A percentile compares a stretch with the other conserved stretches of the same genome.
phyloP scores from a whole-genome alignment of 768 basidiomycete species.

The Pulveroboletus sp. region DNA sequence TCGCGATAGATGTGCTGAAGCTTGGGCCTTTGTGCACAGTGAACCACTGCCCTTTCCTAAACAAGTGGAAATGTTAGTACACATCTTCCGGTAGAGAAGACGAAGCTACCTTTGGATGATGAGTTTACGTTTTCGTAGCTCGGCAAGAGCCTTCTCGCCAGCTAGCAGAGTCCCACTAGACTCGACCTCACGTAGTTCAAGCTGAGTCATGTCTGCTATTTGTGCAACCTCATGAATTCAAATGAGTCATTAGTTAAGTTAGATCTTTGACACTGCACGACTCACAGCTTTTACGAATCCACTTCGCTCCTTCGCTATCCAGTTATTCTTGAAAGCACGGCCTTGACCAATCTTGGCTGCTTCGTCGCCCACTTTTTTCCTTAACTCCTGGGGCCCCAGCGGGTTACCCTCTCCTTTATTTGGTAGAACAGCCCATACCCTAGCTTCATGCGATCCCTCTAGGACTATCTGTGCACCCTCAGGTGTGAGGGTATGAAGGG shows the following conservation, averaged over 20 bases:
- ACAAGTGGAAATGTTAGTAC: constrained; percentile 2
- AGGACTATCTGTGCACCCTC: constrained; percentile 79
- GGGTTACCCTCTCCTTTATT: constrained; percentile 64
- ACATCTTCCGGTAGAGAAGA: neutral
- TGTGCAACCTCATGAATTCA: constrained; percentile 44
- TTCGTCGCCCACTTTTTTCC: constrained; percentile 77
- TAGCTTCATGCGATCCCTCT: constrained; percentile 90
- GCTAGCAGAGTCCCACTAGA: constrained; percentile 64
- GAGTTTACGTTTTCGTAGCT: constrained; percentile 89
- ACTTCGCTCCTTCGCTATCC: constrained; percentile 89
- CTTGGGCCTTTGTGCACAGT: constrained; percentile 76
- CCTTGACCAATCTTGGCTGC: constrained; percentile 91
- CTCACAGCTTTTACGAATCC: constrained; percentile 83
- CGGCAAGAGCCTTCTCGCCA: constrained; percentile 80
- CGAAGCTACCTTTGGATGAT: constrained; percentile 65
- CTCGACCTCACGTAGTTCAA: constrained; percentile 69
- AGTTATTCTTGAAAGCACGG: constrained; percentile 93
- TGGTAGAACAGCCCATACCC: constrained; percentile 86
- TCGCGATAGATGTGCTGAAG: constrained; percentile 87
- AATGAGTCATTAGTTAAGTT: neutral
- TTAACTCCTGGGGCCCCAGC: constrained; percentile 62
- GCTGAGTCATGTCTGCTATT: constrained; percentile 71
- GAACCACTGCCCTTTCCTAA: constrained; percentile 95
- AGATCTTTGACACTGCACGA: constrained; percentile 8
- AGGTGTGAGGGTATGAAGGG: constrained; percentile 66